Conservation (phyloP, 116 monocot genomes). For the Cymodocea nodosa region DNA sequence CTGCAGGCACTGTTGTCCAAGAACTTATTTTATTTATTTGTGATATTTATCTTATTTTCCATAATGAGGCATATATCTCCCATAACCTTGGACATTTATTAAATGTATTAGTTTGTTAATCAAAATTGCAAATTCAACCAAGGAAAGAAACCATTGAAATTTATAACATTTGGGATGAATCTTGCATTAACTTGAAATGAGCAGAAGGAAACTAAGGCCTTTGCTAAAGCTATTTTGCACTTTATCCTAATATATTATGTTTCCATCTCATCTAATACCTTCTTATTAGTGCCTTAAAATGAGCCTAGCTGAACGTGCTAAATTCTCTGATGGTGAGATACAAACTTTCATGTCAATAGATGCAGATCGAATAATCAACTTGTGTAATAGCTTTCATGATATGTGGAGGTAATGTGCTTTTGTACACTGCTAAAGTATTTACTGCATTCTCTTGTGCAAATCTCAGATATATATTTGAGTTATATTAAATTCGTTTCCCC, state of each 20-base stretch:
- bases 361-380: slow-evolving; percentile 69
- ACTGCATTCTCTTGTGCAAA: neutral
- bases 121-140: too few relatives aligned
- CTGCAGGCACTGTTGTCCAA: too few relatives aligned
- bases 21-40: too few relatives aligned
- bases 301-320: slow-evolving; percentile 62
- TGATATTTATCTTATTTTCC: too few relatives aligned
- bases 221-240: neutral
- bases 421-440: neutral
- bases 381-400: slow-evolving; percentile 96
- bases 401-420: slow-evolving; percentile 61
- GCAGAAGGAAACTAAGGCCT: neutral
- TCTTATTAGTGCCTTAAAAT: slow-evolving; percentile 60
- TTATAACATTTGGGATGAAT: too few relatives aligned
- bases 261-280: neutral
- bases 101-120: too few relatives aligned
- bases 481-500: neutral
- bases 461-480: neutral
- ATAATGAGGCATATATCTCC: too few relatives aligned
- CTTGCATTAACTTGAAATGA: neutral
- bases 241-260: neutral
- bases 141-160: too few relatives aligned
- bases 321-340: slow-evolving; percentile 94
- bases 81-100: too few relatives aligned
- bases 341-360: slow-evolving; percentile 99